Conservation (phyloP, 148 eudicot species). For the Bassia scoparia region DNA sequence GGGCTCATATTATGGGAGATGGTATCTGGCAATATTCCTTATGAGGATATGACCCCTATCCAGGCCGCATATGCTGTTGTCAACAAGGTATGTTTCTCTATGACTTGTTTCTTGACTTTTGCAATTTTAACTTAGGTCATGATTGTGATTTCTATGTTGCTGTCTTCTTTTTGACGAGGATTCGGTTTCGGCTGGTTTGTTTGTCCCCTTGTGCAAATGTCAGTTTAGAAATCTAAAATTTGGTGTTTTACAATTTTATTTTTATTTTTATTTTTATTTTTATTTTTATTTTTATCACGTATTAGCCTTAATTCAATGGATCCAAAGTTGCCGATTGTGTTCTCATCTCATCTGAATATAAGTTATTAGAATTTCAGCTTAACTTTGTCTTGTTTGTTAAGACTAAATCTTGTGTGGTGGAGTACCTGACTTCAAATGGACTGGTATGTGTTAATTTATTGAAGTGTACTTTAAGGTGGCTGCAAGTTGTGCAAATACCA, state of each 20-base stretch:
- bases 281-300: background rate
- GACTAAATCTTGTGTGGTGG: too few species aligned
- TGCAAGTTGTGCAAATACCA: background rate
- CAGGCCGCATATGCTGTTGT: constrained; percentile 98
- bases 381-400: background rate
- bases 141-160: constrained; percentile 1
- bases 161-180: background rate
- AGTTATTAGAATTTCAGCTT: background rate
- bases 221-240: background rate
- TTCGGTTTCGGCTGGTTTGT: background rate
- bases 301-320: background rate
- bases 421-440: background rate
- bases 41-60: constrained; percentile 83
- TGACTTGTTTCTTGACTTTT: background rate
- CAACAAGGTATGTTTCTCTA: constrained; percentile 53
- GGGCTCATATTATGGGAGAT: constrained; percentile 86
- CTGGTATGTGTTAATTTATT: background rate
- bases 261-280: too few species aligned
- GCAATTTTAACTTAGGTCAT: background rate
- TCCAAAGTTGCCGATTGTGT: background rate
- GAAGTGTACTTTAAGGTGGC: background rate
- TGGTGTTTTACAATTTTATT: constrained; percentile 7
- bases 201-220: background rate
- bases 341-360: background rate
- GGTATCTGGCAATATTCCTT: constrained; percentile 74